Conservation (phyloP, 345 rosid genomes). For the Eucalyptus guilfoylei region DNA sequence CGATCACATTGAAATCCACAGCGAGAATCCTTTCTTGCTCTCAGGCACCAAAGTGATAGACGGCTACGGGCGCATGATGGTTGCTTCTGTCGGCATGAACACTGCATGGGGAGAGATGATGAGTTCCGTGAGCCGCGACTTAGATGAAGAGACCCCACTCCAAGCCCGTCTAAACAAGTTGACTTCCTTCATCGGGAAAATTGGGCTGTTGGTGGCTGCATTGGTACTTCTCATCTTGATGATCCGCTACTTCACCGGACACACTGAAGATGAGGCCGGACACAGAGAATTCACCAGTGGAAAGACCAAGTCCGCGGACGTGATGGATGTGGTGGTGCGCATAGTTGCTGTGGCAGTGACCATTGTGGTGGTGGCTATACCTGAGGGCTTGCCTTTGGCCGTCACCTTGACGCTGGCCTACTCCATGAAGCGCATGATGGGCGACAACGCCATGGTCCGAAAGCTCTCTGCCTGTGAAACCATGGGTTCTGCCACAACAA, state of each 20-base stretch:
- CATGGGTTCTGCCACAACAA: conserved; percentile 68
- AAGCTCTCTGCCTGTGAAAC: conserved; percentile 76
- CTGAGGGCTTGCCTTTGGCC: conserved; percentile 74
- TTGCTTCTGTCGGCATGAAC: conserved; percentile 64
- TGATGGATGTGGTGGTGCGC: conserved; percentile 37
- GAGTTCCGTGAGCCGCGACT: conserved; percentile 38
- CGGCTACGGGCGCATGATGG: conserved; percentile 51
- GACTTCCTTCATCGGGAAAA: conserved; percentile 49
- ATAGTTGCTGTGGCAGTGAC: conserved; percentile 68
- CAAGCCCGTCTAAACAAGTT: conserved; percentile 54
- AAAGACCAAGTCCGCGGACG: conserved; percentile 28
- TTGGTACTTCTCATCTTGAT: conserved; percentile 28
- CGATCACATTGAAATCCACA: conserved; percentile 22
- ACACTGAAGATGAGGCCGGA: conserved; percentile 42
- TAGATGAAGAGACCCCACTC: conserved; percentile 47
- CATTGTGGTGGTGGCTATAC: conserved; percentile 73
- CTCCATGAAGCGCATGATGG: conserved; percentile 80
- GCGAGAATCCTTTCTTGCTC: conserved; percentile 34
- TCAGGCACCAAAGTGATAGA: conserved; percentile 46
- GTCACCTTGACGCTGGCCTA: conserved; percentile 72
- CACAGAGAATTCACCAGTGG: conserved; percentile 26
- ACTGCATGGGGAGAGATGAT: conserved; percentile 71
- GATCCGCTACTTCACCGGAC: conserved; percentile 65
- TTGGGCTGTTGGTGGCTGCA: conserved; percentile 43
- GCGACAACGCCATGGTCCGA: conserved; percentile 68